Percentiles rank a stretch among this genome's conserved stretches.
phyloP scores from a whole-genome alignment of 2,329 filamentous ascomycete species.

The Xylariales sp. region DNA sequence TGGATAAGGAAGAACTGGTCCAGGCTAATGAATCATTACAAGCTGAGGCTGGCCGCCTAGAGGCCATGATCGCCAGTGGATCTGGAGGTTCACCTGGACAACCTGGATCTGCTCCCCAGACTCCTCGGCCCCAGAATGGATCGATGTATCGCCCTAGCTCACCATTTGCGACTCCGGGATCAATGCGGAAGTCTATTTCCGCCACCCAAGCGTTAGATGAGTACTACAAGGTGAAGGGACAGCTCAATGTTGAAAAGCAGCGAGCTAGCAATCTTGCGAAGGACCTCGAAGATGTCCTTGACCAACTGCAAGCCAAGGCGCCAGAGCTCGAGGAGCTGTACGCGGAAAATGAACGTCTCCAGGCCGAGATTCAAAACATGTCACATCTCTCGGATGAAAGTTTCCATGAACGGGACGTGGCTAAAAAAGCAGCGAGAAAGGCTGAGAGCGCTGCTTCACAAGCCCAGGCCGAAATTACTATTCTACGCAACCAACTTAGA shows the following conservation, averaged over 20 bases:
- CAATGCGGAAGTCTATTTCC: slow-evolving; percentile 68
- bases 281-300: slow-evolving; percentile 86
- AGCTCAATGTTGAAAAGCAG: slow-evolving; percentile 79
- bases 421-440: slow-evolving; percentile 82
- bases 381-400: slow-evolving; percentile 86
- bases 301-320: slow-evolving; percentile 83
- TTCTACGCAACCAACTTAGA: slow-evolving; percentile 86
- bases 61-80: slow-evolving; percentile 60
- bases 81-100: slow-evolving; percentile 52
- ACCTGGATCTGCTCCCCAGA: slow-evolving; percentile 67
- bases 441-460: slow-evolving; percentile 77
- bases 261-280: slow-evolving; percentile 78
- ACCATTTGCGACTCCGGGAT: slow-evolving; percentile 71
- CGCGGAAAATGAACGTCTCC: slow-evolving; percentile 81
- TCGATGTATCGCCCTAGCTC: slow-evolving; percentile 66
- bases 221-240: slow-evolving; percentile 74
- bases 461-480: slow-evolving; percentile 75
- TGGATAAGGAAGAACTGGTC: slow-evolving; percentile 60
- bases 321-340: slow-evolving; percentile 90
- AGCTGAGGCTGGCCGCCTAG: slow-evolving; percentile 64
- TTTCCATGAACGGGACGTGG: slow-evolving; percentile 81
- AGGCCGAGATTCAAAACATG: slow-evolving; percentile 84
- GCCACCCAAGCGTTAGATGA: slow-evolving; percentile 73
- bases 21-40: slow-evolving; percentile 64
- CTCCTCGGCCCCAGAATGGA: slow-evolving; percentile 68